Conservation (phyloP, 2,329 filamentous ascomycete genomes). For the Colletotrichum falcatum region DNA sequence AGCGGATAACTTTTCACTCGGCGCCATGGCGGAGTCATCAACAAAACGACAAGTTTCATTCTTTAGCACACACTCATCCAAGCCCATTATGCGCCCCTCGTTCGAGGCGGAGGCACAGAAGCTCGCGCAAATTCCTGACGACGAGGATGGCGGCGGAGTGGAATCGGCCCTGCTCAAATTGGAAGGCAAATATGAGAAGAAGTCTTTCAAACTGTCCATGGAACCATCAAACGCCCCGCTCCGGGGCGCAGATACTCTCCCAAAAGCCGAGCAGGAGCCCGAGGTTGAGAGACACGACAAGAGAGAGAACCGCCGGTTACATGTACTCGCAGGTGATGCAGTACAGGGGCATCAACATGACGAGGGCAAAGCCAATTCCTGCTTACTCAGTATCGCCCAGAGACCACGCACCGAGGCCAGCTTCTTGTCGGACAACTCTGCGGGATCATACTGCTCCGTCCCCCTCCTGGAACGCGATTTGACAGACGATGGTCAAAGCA, state of each 20-base stretch:
- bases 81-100: constrained; percentile 75
- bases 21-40: constrained; percentile 65
- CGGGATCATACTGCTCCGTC: constrained; percentile 80
- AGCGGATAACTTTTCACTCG: constrained; percentile 66
- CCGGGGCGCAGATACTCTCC: neutral
- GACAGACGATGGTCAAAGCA: constrained; percentile 62
- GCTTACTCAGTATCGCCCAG: constrained; percentile 44
- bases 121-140: constrained; percentile 88
- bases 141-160: constrained; percentile 85
- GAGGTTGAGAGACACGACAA: constrained; percentile 54
- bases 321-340: constrained; percentile 54
- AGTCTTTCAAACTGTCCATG: constrained; percentile 55
- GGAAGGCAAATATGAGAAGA: constrained; percentile 84
- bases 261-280: constrained; percentile 38
- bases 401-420: constrained; percentile 51
- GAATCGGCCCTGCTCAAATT: constrained; percentile 94
- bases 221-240: constrained; percentile 49
- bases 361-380: constrained; percentile 43
- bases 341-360: constrained; percentile 46
- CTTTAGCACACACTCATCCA: constrained; percentile 72
- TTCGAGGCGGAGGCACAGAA: constrained; percentile 92
- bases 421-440: constrained; percentile 71
- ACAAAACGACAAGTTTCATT: constrained; percentile 62
- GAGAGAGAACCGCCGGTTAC: constrained; percentile 58
- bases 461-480: constrained; percentile 79